Evolutionary conservation across 371 early-diverging fungal species (phyloP), one percentile per base, ranked within the genome.

Genomic region (Mortierella sp.): DNA sequence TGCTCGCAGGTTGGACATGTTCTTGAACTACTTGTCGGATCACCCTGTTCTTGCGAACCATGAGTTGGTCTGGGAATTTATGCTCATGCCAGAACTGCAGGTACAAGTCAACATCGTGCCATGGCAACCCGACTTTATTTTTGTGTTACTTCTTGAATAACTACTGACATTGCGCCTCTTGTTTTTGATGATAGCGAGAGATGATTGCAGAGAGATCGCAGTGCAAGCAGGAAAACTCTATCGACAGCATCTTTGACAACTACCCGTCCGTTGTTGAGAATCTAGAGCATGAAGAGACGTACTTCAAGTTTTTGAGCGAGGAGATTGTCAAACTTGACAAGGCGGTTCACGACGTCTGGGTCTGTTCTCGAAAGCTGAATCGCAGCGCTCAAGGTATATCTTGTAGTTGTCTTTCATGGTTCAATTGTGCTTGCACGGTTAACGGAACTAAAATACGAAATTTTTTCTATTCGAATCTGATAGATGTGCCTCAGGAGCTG

Each of bases 21-120:
- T 93, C 65, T 83, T 93, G 88, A 85, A 90, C 27, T 91, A 89
- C 75, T 44, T 91, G 7, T 87, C 87, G 29, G 73, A 88, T 18
- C 92, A 93, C 77, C 91, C 92, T 27, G 75, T 79, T 0, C 72
- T 93, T 8, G 83, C 85, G 5, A 63, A 84, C 11, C 91, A 91
- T 80, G 91, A 90, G 48, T 74, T 91, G 46, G 88, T 93, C 1
- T 85, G 88, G 70, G 88, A 89, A 3, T 93, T 93, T 74, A 90
- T 92, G 58, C 81, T 90, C 41, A 86, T 90, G 55, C 83, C 86
- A 3, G 88, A 89, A 41, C 75, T 90, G 49, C 84, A 88, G 84
- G 90, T 90, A 78, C 35, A 54, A 55, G 14, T 35, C 51, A 51
- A 18, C 21, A 51, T 51, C 21, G 21, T 12, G 6, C 6, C 35